phyloP scores from a whole-genome alignment of 805 yeast species.

The Starmerella gropengiesseri region DNA sequence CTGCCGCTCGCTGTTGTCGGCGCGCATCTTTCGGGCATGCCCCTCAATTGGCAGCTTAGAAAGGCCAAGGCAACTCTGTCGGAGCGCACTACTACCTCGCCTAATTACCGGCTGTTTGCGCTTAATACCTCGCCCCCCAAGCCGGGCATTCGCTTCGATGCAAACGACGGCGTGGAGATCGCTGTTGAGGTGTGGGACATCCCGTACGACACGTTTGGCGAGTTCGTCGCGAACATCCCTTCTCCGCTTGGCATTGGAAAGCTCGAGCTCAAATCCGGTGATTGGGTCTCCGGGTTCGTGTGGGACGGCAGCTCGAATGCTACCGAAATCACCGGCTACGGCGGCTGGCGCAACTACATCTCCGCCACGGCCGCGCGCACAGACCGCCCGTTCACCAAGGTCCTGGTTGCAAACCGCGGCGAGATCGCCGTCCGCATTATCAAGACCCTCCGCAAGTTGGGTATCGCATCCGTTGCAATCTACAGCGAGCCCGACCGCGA shows the following conservation, averaged over 20 bases:
- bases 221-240: constrained; percentile 78
- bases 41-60: constrained; percentile 87
- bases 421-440: constrained; percentile 95
- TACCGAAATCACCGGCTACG: constrained; percentile 68
- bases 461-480: constrained; percentile 72
- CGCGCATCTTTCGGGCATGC: constrained; percentile 82
- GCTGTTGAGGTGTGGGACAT: constrained; percentile 74
- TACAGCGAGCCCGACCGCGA: constrained; percentile 85
- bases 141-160: constrained; percentile 77
- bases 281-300: constrained; percentile 82
- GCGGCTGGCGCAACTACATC: constrained; percentile 73
- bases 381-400: constrained; percentile 61
- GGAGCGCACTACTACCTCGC: constrained; percentile 56
- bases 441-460: constrained; percentile 69
- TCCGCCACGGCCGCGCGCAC: constrained; percentile 29
- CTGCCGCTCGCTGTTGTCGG: constrained; percentile 88
- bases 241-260: constrained; percentile 93
- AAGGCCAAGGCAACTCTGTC: constrained; percentile 67
- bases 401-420: constrained; percentile 94
- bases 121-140: constrained; percentile 67
- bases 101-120: constrained; percentile 66
- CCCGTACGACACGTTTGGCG: constrained; percentile 69
- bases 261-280: constrained; percentile 69
- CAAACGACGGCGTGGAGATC: constrained; percentile 35
- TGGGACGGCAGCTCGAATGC: constrained; percentile 75